Base-by-base conservation (phyloP, 495 filamentous ascomycete genomes). In the Massariosphaeria phaeospora region DNA sequence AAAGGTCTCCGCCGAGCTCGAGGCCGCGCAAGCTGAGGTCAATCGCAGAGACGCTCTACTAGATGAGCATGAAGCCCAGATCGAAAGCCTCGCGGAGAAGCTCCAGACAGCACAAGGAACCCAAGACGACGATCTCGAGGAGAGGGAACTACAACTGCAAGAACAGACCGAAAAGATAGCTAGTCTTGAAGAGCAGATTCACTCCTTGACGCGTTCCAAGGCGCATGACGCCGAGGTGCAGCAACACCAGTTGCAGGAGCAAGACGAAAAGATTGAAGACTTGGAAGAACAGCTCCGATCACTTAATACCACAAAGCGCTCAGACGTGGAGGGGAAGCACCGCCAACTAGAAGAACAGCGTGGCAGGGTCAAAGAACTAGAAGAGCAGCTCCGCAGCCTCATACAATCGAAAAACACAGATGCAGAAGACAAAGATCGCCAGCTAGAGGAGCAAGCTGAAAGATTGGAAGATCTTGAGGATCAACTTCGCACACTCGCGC, bases 151-250 rank as follows among this genome's bases (percentile, higher is more conserved):
- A n/a, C 73, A 47, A 26, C 20, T 61, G 13, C 27, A 49, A 7
- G 48, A 65, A 24, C 57, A 65, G 47, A 43, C 57, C 2, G 42
- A 61, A 24, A 48, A 54, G 42, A 54, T 65, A 17, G 46, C 50
- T 13, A 52, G 61, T 9, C 29, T 66, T 6, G 41, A 63, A 21
- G 40, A 51, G 6, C 41, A 53, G 30, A 40, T 66, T 9, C 55
- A 47, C 20, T 46, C 51, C 17, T 23, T 45, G 2, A 13, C 18
- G 11, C n/a, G 26, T 1, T 45, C 40, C 48, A 71, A 78, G 56
- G 80, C 80, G 48, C 75, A 79, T 1, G 79, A 84, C 45, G 69
- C 83, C 11, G 74, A 86, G 33, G 82, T 86, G 48, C 85, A 82
- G 53, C 82, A 89, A 43, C 74, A 80, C 12, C 62, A 47, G 35